Base-by-base conservation (phyloP, 225 moss, liverwort and hornwort genomes). In the Antitrichia curtipendula region DNA sequence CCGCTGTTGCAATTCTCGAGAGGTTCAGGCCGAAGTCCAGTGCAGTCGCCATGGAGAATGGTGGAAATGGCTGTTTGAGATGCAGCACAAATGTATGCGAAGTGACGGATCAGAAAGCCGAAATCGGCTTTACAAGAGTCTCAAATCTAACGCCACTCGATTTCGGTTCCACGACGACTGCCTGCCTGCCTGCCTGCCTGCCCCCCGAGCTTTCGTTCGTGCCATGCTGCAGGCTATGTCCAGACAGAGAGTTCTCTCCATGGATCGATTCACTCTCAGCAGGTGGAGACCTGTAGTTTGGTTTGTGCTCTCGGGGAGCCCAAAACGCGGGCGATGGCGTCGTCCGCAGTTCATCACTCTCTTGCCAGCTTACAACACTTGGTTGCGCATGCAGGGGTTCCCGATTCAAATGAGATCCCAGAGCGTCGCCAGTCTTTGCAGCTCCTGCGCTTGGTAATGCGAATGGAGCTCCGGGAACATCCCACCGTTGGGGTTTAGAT, bases 371-470 rank as follows among this genome's bases (percentile, higher is more conserved):
- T 74, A 61, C 25, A 25, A 29, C 49, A 25, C n/a, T 52, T 3
- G 71, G 57, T 58, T 58, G 84, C 56, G 17, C 19, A 41, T 76
- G 52, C 40, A 85, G 72, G 45, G 49, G 31, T 29, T 21, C 54
- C 24, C 19, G 16, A 4, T 14, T 85, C 83, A 93, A 40, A 91
- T 84, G 58, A 90, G 90, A n/a, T 90, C 91, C 86, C 90, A 47
- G 10, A 93, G 69, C 47, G 86, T 87, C 59, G 90, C 90, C 76
- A 91, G 78, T 75, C 80, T 90, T 64, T 93, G 91, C 23, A 93
- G 61, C 83, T 93, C 90, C 38, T 89, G 90, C 2, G 93, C 86
- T 21, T 88, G 84, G 16, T 68, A 61, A 58, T 77, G 87, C 28
- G 32, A 40, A 21, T 60, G 60, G 4, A 54, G 47, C 14, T 80